Evolutionary conservation across 352 stramenopile genomes (phyloP), one percentile per base, ranked within the genome.

Genomic region (Phytophthora brassicae): DNA sequence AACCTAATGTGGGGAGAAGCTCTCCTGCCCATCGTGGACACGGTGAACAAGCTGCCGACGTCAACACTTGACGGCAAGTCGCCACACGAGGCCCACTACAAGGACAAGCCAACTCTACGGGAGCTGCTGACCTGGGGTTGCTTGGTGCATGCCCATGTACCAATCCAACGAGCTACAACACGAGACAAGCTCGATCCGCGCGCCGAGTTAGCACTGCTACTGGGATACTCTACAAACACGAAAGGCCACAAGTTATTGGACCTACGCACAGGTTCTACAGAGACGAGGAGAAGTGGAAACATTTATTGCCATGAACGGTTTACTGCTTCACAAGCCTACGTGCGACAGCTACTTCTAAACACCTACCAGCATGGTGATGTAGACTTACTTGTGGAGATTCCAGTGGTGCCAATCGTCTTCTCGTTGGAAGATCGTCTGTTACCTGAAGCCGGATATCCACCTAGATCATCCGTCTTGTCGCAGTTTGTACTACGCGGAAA

Each of bases 71-170:
- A 47, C 4, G 50, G 44, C 3, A 52, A 29, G 4, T 70, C 60
- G 1, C 66, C 56, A 12, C 43, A 68, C 24, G 41, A 70, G n/a
- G 17, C 33, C 0, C 38, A 70, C 2, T 64, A 48, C 20, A 39
- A 54, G 0, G 49, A n/a, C 4, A 17, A 53, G 16, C 60, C 60
- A 0, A 46, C 54, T 6, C 53, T 75, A 31, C 11, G 45, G 16
- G 3, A 51, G 19, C 26, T 51, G 3, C 26, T 39, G 11, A 60
- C 39, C 16, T 60, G 52, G 39, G 41, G 24, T 5, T 60, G 41
- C 5, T 17, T 60, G 3, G 39, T 51, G 39, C 52, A 60, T 14
- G 28, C 29, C 26, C 39, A 51, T 19, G 41, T 60, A 35, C 41
- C 52, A 31, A 19, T 20, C 6, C 41, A 69, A 19, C 51, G 16